Percentiles rank a stretch among this genome's conserved stretches.
phyloP scores from a whole-genome alignment of 352 stramenopile species.

The Elongisporangium anandrum region DNA sequence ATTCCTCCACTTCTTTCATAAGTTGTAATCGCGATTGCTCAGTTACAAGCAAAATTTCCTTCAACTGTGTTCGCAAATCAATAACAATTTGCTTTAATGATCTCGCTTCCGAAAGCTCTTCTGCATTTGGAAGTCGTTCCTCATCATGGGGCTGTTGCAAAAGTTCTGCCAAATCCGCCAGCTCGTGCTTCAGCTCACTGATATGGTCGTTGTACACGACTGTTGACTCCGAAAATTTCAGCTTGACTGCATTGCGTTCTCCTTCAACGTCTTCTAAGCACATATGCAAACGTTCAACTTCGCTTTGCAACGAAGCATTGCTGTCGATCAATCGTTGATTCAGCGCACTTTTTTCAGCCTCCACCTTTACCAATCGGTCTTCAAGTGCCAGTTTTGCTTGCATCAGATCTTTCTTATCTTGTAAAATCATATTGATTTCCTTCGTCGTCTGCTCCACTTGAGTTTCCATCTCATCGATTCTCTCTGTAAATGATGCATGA shows the following conservation, averaged over 20 bases:
- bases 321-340: conserved; percentile 3
- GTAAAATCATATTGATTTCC: conserved; percentile 26
- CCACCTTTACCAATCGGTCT: conserved; percentile 7
- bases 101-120: too few relatives aligned
- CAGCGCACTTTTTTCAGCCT: conserved; percentile 12
- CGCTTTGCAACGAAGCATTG: conserved; percentile 1
- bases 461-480: conserved; percentile 19
- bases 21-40: too few relatives aligned
- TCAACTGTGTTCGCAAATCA: too few relatives aligned
- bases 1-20: too few relatives aligned
- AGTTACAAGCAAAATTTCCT: too few relatives aligned
- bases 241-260: not conserved
- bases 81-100: too few relatives aligned
- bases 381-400: conserved; percentile 6
- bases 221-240: not conserved
- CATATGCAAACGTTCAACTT: not conserved
- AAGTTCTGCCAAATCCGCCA: conserved; percentile 10
- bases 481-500: conserved; percentile 16
- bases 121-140: too few relatives aligned
- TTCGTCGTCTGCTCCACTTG: conserved; percentile 30
- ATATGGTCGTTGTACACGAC: not conserved
- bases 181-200: not conserved
- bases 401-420: conserved; percentile 19
- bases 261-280: not conserved
- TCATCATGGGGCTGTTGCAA: conserved; percentile 6